These are phyloP conservation scores for Pythium monospermum DNA, from an alignment of 352 stramenopile species.

Conservation along the genomic window DNA sequence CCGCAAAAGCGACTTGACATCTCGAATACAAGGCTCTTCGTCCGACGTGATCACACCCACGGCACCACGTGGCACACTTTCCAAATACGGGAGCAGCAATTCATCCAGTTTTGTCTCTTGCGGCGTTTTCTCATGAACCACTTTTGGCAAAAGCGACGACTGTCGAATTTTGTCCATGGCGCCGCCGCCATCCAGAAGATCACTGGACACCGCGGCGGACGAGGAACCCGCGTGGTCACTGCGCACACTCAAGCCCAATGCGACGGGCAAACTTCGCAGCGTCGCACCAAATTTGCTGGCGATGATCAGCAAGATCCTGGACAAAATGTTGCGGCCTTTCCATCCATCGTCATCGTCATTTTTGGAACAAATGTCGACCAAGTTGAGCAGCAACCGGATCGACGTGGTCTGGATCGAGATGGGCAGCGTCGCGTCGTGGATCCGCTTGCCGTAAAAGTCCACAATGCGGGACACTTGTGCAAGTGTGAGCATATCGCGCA, in stretches of 20 bases:
- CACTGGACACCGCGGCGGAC: slow-evolving; percentile 2
- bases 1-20: slow-evolving; percentile 92
- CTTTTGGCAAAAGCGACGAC: slow-evolving; percentile 66
- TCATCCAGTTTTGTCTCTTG: slow-evolving; percentile 76
- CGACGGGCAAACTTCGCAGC: slow-evolving; percentile 60
- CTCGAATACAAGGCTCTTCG: slow-evolving; percentile 76
- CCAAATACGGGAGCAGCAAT: slow-evolving; percentile 52
- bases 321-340: slow-evolving; percentile 88
- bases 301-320: slow-evolving; percentile 90
- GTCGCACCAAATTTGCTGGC: slow-evolving; percentile 94
- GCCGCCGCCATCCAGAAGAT: slow-evolving; percentile 77
- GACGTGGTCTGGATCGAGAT: slow-evolving; percentile 96
- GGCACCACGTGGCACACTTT: slow-evolving; percentile 19
- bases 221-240: slow-evolving; percentile 1
- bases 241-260: slow-evolving; percentile 51
- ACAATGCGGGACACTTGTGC: slow-evolving; percentile 94
- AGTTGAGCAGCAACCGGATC: slow-evolving; percentile 94
- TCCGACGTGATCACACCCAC: slow-evolving; percentile 35
- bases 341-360: slow-evolving; percentile 89
- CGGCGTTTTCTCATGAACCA: slow-evolving; percentile 36
- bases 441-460: slow-evolving; percentile 91
- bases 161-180: slow-evolving; percentile 88
- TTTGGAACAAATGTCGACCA: slow-evolving; percentile 96
- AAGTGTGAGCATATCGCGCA: slow-evolving; percentile 93
- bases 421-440: slow-evolving; percentile 90